phyloP scores from a whole-genome alignment of 306 rosid genomes.

The Lupinus albus region DNA sequence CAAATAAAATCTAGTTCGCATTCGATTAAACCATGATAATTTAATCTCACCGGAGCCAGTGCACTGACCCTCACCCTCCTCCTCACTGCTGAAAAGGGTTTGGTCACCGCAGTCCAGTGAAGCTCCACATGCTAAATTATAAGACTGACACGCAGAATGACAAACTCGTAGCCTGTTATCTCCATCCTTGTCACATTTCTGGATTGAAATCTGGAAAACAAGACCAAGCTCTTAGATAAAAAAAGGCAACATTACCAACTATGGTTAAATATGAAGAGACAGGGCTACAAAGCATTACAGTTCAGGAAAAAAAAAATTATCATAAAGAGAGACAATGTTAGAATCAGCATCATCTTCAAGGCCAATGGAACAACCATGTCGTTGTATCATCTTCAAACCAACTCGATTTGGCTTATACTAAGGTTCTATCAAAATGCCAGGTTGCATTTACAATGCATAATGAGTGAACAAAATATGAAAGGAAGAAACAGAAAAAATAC shows the following conservation, averaged over 20 bases:
- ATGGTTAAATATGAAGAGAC: conserved; percentile 18
- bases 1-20: conserved; percentile 53
- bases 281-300: not conserved
- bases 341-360: not conserved
- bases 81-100: conserved; percentile 83
- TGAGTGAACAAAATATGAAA: not conserved
- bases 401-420: conserved; percentile 2
- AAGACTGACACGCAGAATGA: conserved; percentile 82
- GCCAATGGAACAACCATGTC: conserved; percentile 9
- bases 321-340: conserved; percentile 10
- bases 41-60: conserved; percentile 80
- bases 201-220: conserved; percentile 78
- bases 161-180: conserved; percentile 92
- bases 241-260: not conserved
- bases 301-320: conserved; percentile 16
- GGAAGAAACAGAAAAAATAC: not conserved
- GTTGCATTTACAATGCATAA: conserved; percentile 6
- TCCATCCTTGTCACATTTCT: conserved; percentile 86
- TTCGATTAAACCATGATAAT: conserved; percentile 60
- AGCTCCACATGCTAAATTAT: conserved; percentile 92
- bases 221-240: conserved; percentile 26
- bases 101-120: conserved; percentile 92
- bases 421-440: conserved; percentile 33
- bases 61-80: conserved; percentile 78
- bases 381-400: conserved; percentile 8